A percentile compares a stretch with the other conserved stretches of the same genome.
These are phyloP conservation scores for Aspergillus vadensis DNA, from an alignment of 2,329 filamentous ascomycete genomes.

Conservation along the genomic window DNA sequence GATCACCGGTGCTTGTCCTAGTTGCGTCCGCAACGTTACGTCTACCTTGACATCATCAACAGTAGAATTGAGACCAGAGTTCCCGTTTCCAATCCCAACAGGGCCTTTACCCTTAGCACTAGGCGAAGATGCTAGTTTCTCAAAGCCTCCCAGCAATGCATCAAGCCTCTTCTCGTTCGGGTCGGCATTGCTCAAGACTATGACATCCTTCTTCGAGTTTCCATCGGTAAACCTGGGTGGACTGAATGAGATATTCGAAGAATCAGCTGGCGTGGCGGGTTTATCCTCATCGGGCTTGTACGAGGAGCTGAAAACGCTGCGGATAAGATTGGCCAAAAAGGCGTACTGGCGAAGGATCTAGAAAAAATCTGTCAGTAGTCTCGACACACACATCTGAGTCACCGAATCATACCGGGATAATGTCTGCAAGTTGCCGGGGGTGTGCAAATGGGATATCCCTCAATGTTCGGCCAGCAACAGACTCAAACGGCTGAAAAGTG, in stretches of 20 bases:
- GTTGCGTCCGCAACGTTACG: conserved; percentile 41
- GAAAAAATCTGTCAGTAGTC: background rate
- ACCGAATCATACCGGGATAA: conserved; percentile 40
- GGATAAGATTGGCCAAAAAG: conserved; percentile 43
- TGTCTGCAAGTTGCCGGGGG: conserved; percentile 47
- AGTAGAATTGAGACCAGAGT: background rate
- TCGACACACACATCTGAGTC: background rate
- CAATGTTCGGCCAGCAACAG: conserved; percentile 43
- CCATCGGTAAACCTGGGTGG: conserved; percentile 12
- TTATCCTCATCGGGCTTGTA: conserved; percentile 18
- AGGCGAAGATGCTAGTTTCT: conserved; percentile 4
- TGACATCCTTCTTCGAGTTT: conserved; percentile 23
- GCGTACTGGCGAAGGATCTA: conserved; percentile 50
- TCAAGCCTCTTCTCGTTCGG: conserved; percentile 56
- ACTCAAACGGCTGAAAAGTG: conserved; percentile 46
- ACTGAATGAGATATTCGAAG: conserved; percentile 6
- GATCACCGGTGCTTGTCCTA: conserved; percentile 41
- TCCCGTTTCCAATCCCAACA: background rate
- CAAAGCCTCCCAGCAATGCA: conserved; percentile 48
- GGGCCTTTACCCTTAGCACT: conserved; percentile 12
- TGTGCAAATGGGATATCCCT: conserved; percentile 48
- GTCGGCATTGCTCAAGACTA: conserved; percentile 45
- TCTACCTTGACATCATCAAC: conserved; percentile 37
- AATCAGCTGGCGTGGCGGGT: conserved; percentile 9
- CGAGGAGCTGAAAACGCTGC: conserved; percentile 35